Conservation (phyloP, 1,139 yeast species). For the Suhomyces anneliseae region DNA sequence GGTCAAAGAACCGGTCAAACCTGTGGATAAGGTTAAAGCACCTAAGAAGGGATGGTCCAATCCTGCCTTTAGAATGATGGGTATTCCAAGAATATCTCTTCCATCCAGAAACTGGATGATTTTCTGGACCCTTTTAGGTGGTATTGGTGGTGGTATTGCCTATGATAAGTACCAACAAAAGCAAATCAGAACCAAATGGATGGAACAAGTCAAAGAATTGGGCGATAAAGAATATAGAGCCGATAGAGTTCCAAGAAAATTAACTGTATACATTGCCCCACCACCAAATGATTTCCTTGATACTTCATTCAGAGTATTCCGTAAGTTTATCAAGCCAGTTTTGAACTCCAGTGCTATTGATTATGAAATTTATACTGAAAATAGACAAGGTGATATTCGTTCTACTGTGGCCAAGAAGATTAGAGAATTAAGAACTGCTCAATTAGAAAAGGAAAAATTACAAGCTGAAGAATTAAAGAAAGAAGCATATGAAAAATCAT, state of each 20-base stretch:
- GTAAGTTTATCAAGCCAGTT: conserved; percentile 82
- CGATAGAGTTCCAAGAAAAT: conserved; percentile 63
- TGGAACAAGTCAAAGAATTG: conserved; percentile 54
- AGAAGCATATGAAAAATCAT: conserved; percentile 10
- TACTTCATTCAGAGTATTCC: conserved; percentile 69
- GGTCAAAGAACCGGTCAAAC: background rate
- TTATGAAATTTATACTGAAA: conserved; percentile 70
- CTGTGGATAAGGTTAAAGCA: conserved; percentile 1
- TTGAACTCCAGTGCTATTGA: conserved; percentile 86
- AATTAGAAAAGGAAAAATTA: conserved; percentile 15
- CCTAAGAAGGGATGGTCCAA: conserved; percentile 61
- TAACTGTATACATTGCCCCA: conserved; percentile 86
- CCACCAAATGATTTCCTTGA: conserved; percentile 94
- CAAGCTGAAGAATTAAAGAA: conserved; percentile 5
- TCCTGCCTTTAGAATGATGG: conserved; percentile 88
- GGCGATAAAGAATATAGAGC: conserved; percentile 40
- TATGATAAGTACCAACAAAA: conserved; percentile 80
- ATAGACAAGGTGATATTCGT: conserved; percentile 88
- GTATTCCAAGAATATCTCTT: conserved; percentile 69
- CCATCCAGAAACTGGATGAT: conserved; percentile 95
- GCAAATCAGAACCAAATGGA: conserved; percentile 64
- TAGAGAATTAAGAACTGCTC: conserved; percentile 60
- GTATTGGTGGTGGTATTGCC: conserved; percentile 67
- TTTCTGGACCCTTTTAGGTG: conserved; percentile 73
- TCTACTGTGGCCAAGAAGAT: conserved; percentile 78